Conservation (phyloP, 225 moss, liverwort and hornwort species). For the Climacium dendroides region DNA sequence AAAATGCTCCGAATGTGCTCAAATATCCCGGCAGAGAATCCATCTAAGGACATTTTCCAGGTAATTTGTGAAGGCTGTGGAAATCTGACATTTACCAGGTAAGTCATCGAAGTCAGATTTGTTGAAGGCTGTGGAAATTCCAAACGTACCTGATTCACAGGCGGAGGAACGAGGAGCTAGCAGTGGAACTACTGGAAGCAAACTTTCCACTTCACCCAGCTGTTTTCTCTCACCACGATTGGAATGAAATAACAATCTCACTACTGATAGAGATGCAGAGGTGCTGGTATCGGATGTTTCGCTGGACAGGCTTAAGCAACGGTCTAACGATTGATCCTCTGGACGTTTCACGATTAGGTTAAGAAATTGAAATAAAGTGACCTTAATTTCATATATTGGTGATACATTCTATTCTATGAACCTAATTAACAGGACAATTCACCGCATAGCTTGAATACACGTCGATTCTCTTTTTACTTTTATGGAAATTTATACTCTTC, state of each 20-base stretch:
- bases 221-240: too few relatives aligned
- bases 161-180: too few relatives aligned
- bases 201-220: too few relatives aligned
- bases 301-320: not conserved
- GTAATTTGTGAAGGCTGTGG: too few relatives aligned
- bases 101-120: too few relatives aligned
- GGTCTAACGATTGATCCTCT: not conserved
- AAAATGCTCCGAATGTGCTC: not conserved
- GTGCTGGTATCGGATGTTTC: not conserved
- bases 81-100: too few relatives aligned
- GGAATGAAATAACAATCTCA: too few relatives aligned
- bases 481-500: not conserved
- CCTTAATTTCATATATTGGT: not conserved
- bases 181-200: too few relatives aligned
- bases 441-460: not conserved
- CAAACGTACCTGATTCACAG: too few relatives aligned
- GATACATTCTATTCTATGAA: not conserved
- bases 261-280: too few relatives aligned
- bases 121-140: too few relatives aligned
- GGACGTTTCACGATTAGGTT: not conserved
- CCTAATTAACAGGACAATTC: not conserved
- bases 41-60: not conserved
- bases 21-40: not conserved
- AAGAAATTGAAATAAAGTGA: not conserved
- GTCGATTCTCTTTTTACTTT: not conserved